Percentiles rank a stretch among this genome's conserved stretches.
Evolutionary conservation across 805 yeast species (phyloP).

Genomic region (Metschnikowia bowlesiae): DNA sequence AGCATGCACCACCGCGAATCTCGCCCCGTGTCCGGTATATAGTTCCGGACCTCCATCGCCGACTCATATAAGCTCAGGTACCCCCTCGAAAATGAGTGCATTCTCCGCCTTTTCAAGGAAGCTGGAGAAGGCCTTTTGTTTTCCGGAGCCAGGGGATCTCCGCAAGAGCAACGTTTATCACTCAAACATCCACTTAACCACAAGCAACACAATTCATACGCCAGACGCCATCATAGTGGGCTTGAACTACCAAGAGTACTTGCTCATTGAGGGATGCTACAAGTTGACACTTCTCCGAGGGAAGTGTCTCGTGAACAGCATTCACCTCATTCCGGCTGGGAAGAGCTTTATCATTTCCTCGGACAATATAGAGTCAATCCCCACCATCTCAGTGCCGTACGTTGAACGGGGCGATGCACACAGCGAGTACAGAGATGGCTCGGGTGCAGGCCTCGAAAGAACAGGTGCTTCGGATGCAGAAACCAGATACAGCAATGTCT

Average conservation of each 20-base stretch:
- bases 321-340: slow-evolving; percentile 27
- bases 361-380: slow-evolving; percentile 35
- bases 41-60: not conserved
- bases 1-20: not conserved
- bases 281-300: slow-evolving; percentile 43
- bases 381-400: slow-evolving; percentile 37
- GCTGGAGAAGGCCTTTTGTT: slow-evolving; percentile 6
- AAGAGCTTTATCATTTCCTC: slow-evolving; percentile 21
- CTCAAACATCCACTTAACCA: slow-evolving; percentile 7
- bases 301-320: slow-evolving; percentile 40
- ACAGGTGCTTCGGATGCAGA: slow-evolving; percentile 11
- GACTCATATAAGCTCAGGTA: not conserved
- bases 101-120: slow-evolving; percentile 13
- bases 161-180: slow-evolving; percentile 1
- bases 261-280: slow-evolving; percentile 48
- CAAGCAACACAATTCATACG: slow-evolving; percentile 11
- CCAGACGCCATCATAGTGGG: slow-evolving; percentile 28
- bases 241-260: slow-evolving; percentile 37
- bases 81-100: slow-evolving; percentile 12
- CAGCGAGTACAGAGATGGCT: too few species aligned
- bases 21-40: not conserved
- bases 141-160: slow-evolving; percentile 9
- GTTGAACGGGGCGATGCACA: too few species aligned
- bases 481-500: slow-evolving; percentile 14
- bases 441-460: slow-evolving; percentile 26